These are phyloP conservation scores for Pyricularia grisea DNA, from an alignment of 2,329 filamentous ascomycete genomes.

Conservation along the genomic window DNA sequence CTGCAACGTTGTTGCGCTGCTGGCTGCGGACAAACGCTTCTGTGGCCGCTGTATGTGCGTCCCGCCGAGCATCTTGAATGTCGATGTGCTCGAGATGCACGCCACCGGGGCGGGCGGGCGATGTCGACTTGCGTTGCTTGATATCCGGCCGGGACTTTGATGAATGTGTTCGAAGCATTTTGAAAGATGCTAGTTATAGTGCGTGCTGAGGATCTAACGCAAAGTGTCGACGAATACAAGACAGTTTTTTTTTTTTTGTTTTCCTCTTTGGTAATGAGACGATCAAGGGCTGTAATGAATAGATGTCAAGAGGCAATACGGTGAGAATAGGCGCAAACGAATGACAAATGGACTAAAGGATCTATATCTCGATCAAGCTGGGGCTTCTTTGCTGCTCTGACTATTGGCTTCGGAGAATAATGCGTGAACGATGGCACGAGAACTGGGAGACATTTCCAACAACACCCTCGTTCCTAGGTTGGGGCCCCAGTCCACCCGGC, in stretches of 20 bases:
- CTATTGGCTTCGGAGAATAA: neutral
- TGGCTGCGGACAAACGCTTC: constrained; percentile 49
- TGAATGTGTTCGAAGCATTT: constrained; percentile 42
- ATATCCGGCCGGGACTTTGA: constrained; percentile 32
- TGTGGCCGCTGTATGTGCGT: constrained; percentile 53
- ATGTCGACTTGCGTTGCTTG: constrained; percentile 43
- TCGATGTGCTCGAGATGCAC: constrained; percentile 38
- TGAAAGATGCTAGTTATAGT: neutral
- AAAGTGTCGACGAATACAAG: neutral
- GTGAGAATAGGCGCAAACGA: neutral
- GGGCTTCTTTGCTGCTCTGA: neutral
- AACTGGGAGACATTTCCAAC: neutral
- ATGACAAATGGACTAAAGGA: neutral
- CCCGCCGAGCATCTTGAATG: constrained; percentile 38
- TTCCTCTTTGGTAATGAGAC: neutral
- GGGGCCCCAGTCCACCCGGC: neutral
- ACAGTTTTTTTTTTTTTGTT: neutral
- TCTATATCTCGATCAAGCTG: neutral
- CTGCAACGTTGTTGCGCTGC: constrained; percentile 24
- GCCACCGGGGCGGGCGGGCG: constrained; percentile 29
- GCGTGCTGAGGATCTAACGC: neutral
- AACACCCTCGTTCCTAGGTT: neutral
- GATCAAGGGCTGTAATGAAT: neutral
- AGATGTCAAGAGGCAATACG: neutral
- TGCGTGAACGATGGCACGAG: neutral